phyloP scores from a whole-genome alignment of 2,329 filamentous ascomycete genomes.

The Lasiodiplodia hormozganensis region DNA sequence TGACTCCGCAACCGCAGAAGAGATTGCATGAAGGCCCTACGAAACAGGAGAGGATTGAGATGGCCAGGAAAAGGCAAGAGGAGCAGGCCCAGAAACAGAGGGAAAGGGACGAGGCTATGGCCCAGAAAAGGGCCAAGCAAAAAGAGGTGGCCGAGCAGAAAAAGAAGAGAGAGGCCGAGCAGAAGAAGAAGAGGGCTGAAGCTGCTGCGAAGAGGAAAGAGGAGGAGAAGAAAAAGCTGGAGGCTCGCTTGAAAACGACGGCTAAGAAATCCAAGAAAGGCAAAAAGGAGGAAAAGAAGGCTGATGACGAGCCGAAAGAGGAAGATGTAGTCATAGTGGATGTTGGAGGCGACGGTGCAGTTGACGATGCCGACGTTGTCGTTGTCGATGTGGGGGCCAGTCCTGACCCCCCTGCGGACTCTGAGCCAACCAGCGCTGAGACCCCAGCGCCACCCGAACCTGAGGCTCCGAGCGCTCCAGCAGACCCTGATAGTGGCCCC shows the following conservation, averaged over 20 bases:
- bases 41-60: constrained; percentile 17
- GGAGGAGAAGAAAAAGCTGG: constrained; percentile 9
- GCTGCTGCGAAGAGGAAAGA: constrained; percentile 15
- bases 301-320: background rate
- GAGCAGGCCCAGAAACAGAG: constrained; percentile 4
- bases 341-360: constrained; percentile 6
- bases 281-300: background rate
- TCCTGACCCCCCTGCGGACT: constrained; percentile 7
- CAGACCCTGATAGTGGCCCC: background rate
- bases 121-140: background rate
- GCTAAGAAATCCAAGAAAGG: constrained; percentile 15
- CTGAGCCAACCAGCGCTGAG: constrained; percentile 3
- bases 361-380: constrained; percentile 4
- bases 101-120: constrained; percentile 14
- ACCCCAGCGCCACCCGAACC: background rate
- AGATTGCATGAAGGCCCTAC: constrained; percentile 17
- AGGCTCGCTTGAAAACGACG: constrained; percentile 14
- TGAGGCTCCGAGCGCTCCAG: background rate
- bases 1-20: constrained; percentile 9
- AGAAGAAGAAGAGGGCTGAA: constrained; percentile 11
- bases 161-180: constrained; percentile 2
- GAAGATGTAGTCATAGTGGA: constrained; percentile 1
- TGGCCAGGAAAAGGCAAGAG: constrained; percentile 8
- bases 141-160: constrained; percentile 1
- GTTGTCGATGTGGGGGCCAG: constrained; percentile 16